Conservation (phyloP, 169 alveolate genomes). For the Plasmodium knowlesi region DNA sequence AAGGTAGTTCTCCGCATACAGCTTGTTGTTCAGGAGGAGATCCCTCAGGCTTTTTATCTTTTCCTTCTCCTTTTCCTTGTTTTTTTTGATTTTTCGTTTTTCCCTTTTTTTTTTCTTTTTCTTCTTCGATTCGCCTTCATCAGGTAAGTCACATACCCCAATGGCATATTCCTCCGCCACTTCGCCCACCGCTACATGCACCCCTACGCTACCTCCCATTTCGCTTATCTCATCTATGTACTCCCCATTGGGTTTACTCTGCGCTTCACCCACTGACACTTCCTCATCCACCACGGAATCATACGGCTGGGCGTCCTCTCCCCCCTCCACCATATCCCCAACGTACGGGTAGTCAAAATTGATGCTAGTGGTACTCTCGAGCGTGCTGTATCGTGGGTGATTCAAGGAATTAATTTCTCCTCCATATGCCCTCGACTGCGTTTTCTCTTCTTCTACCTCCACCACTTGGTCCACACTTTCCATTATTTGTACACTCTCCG, state of each 20-base stretch:
- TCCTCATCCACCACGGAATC: background rate
- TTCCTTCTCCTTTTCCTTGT: background rate
- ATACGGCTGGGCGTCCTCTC: background rate
- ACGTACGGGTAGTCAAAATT: background rate
- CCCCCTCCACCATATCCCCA: background rate
- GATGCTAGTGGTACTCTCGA: background rate
- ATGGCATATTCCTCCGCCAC: background rate
- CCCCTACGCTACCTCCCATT: background rate
- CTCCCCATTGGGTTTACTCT: background rate
- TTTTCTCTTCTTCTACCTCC: background rate
- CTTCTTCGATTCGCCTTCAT: constrained; percentile 1
- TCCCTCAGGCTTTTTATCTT: constrained; percentile 24
- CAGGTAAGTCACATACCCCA: background rate
- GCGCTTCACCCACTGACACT: background rate
- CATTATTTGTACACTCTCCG: background rate
- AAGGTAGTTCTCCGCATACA: constrained; percentile 31
- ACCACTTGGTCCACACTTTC: background rate
- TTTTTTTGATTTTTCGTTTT: constrained; percentile 1
- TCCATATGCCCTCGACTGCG: background rate
- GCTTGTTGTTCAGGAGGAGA: constrained; percentile 24
- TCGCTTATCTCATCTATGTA: background rate
- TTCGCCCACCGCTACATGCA: background rate
- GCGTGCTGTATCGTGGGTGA: background rate
- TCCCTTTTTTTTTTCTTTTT: constrained; percentile 4
- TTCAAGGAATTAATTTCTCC: background rate